Conservation (phyloP, 306 rosid species). For the Fragaria iinumae region DNA sequence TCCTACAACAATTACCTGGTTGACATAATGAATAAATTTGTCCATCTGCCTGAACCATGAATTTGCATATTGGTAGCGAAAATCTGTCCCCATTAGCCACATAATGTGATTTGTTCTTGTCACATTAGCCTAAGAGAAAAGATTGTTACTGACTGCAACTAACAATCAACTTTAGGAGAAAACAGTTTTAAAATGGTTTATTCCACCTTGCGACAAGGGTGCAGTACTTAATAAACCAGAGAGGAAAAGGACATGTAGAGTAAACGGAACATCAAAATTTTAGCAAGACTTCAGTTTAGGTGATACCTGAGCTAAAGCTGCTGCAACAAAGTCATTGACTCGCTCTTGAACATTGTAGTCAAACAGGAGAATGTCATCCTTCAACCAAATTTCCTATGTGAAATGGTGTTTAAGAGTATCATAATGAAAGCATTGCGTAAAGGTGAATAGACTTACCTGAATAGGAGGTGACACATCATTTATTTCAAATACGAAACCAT, state of each 20-base stretch:
- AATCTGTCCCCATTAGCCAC: constrained; percentile 98
- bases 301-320: constrained; percentile 78
- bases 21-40: constrained; percentile 90
- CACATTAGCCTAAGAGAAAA: constrained; percentile 61
- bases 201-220: too few relatives aligned
- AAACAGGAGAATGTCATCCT: constrained; percentile 72
- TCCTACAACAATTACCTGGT: constrained; percentile 46
- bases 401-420: constrained; percentile 5
- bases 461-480: constrained; percentile 74
- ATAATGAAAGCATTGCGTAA: background rate
- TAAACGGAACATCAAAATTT: background rate
- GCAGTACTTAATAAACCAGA: background rate
- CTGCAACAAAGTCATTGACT: constrained; percentile 72
- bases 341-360: constrained; percentile 79
- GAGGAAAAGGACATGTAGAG: background rate
- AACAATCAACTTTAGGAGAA: background rate
- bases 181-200: too few relatives aligned
- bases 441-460: constrained; percentile 47
- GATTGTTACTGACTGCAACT: constrained; percentile 10
- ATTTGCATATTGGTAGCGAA: constrained; percentile 86
- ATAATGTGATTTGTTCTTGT: constrained; percentile 84
- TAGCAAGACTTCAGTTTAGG: background rate
- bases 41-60: constrained; percentile 99
- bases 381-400: constrained; percentile 24
- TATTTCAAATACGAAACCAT: constrained; percentile 78